Evolutionary conservation across 2,329 filamentous ascomycete genomes (phyloP).

Genomic region (Calonectria naviculata): DNA sequence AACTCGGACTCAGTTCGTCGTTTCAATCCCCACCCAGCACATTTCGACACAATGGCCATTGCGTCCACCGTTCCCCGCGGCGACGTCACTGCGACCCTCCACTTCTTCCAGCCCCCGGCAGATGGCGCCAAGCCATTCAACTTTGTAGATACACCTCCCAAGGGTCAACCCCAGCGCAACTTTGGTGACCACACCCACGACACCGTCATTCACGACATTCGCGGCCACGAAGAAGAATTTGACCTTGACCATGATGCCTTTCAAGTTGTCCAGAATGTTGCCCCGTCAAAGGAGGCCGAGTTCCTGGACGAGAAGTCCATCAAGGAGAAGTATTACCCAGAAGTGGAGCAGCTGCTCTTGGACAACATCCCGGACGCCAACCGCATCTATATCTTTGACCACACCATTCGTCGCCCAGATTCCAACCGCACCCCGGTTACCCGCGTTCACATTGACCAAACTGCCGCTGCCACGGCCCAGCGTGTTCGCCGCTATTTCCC

Average conservation of each 20-base stretch:
- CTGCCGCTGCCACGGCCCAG: constrained; percentile 69
- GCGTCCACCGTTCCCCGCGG: constrained; percentile 63
- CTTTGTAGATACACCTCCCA: constrained; percentile 73
- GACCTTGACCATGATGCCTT: constrained; percentile 82
- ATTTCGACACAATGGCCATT: constrained; percentile 50
- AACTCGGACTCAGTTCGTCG: background rate
- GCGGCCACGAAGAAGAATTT: constrained; percentile 75
- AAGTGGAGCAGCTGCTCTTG: constrained; percentile 80
- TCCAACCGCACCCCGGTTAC: constrained; percentile 76
- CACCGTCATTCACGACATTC: constrained; percentile 77
- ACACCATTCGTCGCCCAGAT: constrained; percentile 81
- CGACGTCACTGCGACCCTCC: constrained; percentile 69
- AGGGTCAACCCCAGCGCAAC: constrained; percentile 74
- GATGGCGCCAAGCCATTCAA: constrained; percentile 72
- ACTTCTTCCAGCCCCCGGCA: constrained; percentile 72
- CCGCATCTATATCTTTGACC: constrained; percentile 83
- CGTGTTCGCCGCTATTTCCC: constrained; percentile 77
- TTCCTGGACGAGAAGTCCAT: constrained; percentile 80
- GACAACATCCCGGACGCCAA: constrained; percentile 73
- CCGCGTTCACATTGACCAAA: constrained; percentile 87
- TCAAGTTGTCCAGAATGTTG: constrained; percentile 68
- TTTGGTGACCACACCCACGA: constrained; percentile 61
- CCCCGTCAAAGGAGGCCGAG: constrained; percentile 59
- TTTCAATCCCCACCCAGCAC: background rate
- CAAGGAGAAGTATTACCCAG: constrained; percentile 81